Percentiles rank a stretch among this genome's conserved stretches.
These are phyloP conservation scores for Colletotrichum coccodes DNA, from an alignment of 2,329 filamentous ascomycete species.

Conservation along the genomic window DNA sequence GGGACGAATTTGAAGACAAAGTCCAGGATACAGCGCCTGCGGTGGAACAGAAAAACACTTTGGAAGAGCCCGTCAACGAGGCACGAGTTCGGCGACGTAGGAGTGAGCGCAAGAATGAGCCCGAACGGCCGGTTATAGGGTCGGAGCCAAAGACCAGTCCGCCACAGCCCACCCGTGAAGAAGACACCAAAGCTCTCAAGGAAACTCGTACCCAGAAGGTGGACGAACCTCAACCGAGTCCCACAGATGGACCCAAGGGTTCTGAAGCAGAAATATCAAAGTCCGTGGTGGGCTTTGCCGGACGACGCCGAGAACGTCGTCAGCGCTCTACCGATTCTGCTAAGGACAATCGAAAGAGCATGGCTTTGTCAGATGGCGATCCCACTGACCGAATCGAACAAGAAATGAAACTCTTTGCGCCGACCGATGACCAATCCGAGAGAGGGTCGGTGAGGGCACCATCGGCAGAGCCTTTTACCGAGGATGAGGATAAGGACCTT, in stretches of 20 bases:
- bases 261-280: slow-evolving; percentile 39
- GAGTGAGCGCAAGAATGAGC: slow-evolving; percentile 4
- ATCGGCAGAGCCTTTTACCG: slow-evolving; percentile 53
- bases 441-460: slow-evolving; percentile 62
- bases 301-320: slow-evolving; percentile 52
- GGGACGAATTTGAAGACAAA: background rate
- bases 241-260: background rate
- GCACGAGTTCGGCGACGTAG: background rate
- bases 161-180: background rate
- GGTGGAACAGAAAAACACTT: background rate
- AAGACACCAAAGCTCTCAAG: background rate
- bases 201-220: background rate
- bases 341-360: slow-evolving; percentile 59
- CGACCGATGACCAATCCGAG: slow-evolving; percentile 64
- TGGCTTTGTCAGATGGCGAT: slow-evolving; percentile 58
- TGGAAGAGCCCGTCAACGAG: background rate
- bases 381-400: slow-evolving; percentile 66
- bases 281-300: slow-evolving; percentile 58
- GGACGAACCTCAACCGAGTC: background rate
- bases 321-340: slow-evolving; percentile 57
- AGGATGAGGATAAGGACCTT: slow-evolving; percentile 40
- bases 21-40: background rate
- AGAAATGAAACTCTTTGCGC: slow-evolving; percentile 67
- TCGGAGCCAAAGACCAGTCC: background rate
- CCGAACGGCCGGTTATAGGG: background rate